Percentiles rank a stretch among this genome's conserved stretches.
Conservation (phyloP, 371 early-diverging fungal species). For the Catenaria anguillulae region DNA sequence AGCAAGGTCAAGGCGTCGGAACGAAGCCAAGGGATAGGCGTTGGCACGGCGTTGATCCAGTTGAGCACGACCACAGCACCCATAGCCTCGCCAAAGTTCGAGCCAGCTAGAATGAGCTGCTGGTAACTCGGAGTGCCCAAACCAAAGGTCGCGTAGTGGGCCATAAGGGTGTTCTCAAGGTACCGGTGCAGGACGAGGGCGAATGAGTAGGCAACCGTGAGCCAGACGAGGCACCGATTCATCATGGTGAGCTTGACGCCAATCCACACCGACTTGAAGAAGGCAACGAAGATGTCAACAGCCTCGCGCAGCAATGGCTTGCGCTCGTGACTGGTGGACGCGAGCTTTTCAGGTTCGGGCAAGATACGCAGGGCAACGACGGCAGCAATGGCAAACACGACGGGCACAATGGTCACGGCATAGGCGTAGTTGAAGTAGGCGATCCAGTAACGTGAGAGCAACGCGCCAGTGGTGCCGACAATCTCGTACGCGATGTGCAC, state of each 20-base stretch:
- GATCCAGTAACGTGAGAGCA: constrained; percentile 25
- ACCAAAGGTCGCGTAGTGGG: constrained; percentile 25
- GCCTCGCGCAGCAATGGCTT: too few species aligned
- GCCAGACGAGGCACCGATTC: constrained; percentile 29
- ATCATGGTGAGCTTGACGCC: constrained; percentile 25
- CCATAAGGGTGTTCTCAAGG: constrained; percentile 27
- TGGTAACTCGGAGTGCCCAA: constrained; percentile 21
- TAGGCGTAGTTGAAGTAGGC: constrained; percentile 21
- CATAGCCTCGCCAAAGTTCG: too few species aligned
- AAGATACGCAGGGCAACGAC: constrained; percentile 15
- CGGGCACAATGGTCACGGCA: constrained; percentile 26
- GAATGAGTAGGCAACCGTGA: constrained; percentile 31
- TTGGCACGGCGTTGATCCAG: constrained; percentile 22
- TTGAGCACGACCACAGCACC: constrained; percentile 30
- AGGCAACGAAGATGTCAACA: constrained; percentile 17
- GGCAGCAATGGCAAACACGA: constrained; percentile 24
- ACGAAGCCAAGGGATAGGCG: too few species aligned
- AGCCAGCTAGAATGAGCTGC: constrained; percentile 27
- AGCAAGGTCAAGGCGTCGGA: constrained; percentile 27
- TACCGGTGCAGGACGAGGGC: constrained; percentile 34
- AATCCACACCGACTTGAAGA: constrained; percentile 19
- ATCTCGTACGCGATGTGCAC: constrained; percentile 38
- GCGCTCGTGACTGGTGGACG: background rate
- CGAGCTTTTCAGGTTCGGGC: background rate
- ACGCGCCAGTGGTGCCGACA: constrained; percentile 34